Conservation (phyloP, 2,329 filamentous ascomycete genomes). For the Botrytis cinerea region DNA sequence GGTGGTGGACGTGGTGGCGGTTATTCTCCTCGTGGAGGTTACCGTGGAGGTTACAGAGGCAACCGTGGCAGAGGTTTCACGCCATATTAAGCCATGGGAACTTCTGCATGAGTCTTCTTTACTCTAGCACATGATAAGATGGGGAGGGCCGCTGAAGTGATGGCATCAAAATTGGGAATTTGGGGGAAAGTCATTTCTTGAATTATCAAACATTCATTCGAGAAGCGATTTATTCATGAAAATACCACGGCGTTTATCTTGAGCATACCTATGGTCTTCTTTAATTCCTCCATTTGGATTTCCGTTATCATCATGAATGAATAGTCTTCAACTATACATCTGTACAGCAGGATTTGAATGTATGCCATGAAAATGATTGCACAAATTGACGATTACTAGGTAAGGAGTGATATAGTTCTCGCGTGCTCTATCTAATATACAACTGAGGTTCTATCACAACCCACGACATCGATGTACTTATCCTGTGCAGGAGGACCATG, state of each 20-base stretch:
- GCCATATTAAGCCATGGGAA: constrained; percentile 56
- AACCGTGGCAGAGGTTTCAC: constrained; percentile 58
- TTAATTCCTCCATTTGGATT: constrained; percentile 7
- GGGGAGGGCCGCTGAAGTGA: constrained; percentile 6
- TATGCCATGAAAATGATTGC: neutral
- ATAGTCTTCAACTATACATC: neutral
- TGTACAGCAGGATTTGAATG: neutral
- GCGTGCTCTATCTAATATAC: neutral
- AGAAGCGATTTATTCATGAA: constrained; percentile 10
- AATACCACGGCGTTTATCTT: constrained; percentile 19
- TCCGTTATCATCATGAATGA: neutral
- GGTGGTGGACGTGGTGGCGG: constrained; percentile 41
- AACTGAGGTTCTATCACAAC: neutral
- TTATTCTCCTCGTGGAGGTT: constrained; percentile 55
- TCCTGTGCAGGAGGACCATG: too few species aligned
- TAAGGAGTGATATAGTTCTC: neutral
- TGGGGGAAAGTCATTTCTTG: constrained; percentile 11
- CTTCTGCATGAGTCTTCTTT: neutral
- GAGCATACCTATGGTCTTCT: neutral
- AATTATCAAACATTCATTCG: neutral
- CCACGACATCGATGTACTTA: neutral
- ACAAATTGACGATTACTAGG: neutral
- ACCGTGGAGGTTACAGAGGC: constrained; percentile 61
- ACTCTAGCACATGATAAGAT: constrained; percentile 14
- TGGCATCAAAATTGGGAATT: neutral